These are phyloP conservation scores for Diutina pseudorugosa DNA, from an alignment of 1,139 yeast species.

Conservation along the genomic window DNA sequence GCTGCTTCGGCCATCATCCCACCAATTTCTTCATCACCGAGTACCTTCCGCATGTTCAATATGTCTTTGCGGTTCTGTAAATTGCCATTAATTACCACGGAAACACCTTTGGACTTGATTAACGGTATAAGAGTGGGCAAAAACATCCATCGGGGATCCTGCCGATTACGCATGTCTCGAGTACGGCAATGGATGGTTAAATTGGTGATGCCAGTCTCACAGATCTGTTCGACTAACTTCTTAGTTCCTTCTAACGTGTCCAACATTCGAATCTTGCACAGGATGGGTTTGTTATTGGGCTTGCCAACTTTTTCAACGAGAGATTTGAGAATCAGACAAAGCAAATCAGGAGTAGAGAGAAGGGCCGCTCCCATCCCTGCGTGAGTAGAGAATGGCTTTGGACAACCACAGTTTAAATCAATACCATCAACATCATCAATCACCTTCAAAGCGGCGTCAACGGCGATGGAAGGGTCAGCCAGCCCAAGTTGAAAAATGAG, in stretches of 20 bases:
- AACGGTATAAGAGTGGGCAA: constrained; percentile 48
- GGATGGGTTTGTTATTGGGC: constrained; percentile 67
- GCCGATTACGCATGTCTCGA: constrained; percentile 79
- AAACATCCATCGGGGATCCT: constrained; percentile 60
- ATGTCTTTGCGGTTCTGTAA: constrained; percentile 46
- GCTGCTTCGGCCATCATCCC: constrained; percentile 94
- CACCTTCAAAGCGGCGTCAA: constrained; percentile 69
- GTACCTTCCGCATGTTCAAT: constrained; percentile 34
- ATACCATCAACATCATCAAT: constrained; percentile 84
- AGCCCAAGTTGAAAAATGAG: constrained; percentile 88
- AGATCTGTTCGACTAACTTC: constrained; percentile 46
- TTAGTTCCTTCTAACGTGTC: constrained; percentile 49
- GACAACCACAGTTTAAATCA: constrained; percentile 94
- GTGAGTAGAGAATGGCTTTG: constrained; percentile 79
- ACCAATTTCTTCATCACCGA: constrained; percentile 47
- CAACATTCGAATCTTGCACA: constrained; percentile 77
- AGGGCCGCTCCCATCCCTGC: constrained; percentile 98
- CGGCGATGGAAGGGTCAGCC: constrained; percentile 73
- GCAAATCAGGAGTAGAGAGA: constrained; percentile 63
- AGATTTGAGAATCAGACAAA: constrained; percentile 52
- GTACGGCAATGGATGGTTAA: constrained; percentile 89
- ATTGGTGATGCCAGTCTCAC: constrained; percentile 72
- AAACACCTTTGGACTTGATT: constrained; percentile 52
- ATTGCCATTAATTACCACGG: constrained; percentile 75
- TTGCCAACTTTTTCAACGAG: constrained; percentile 72